Evolutionary conservation across 495 filamentous ascomycete species (phyloP), one percentile per base, ranked within the genome.

Genomic region (Penicillium malachiteum): DNA sequence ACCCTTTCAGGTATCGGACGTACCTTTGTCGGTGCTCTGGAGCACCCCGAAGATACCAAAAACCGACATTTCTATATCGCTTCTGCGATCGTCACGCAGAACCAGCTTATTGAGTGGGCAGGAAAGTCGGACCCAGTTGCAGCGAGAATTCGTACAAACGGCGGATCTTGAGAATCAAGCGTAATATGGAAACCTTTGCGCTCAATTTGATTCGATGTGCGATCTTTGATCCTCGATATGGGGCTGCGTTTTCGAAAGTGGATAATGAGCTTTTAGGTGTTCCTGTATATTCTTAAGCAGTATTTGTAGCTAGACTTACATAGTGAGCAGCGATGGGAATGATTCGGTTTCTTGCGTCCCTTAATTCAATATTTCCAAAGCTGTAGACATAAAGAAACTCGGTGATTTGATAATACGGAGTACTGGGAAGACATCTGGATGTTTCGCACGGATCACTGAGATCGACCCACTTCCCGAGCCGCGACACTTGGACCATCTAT

Each of bases 71-170:
- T 87, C 1, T 68, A 69, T 30, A 71, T 84, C 11, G 63, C 78
- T 3, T 78, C 80, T 0, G 80, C 80, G 39, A 74, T 73, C 1
- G 68, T 77, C 1, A 80, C 81, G 5, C 81, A 82, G 66, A 81
- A 81, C 41, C 68, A 87, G 55, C 60, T 87, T 14, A 56, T 87
- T 0, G 60, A 58, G 7, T 57, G 78, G 6, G 68, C 79, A 7
- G 79, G 82, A 50, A 57, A 57, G 9, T 18, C n/a, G 5, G 48
- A 52, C 43, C 10, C 48, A 16, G 39, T 61, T 16, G 34, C 8
- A 51, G 37, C 18, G 12, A 37, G 34, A 5, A 7, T 37, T 10
- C 34, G 8, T 9, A 37, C 9, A 13, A 2, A 50, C 50, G 10
- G 58, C 44, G 9, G 54, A 57, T 46, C 12, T 61, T 31, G 54